Conservation (phyloP, 2,329 filamentous ascomycete species). For the Drechslerella dactyloides region DNA sequence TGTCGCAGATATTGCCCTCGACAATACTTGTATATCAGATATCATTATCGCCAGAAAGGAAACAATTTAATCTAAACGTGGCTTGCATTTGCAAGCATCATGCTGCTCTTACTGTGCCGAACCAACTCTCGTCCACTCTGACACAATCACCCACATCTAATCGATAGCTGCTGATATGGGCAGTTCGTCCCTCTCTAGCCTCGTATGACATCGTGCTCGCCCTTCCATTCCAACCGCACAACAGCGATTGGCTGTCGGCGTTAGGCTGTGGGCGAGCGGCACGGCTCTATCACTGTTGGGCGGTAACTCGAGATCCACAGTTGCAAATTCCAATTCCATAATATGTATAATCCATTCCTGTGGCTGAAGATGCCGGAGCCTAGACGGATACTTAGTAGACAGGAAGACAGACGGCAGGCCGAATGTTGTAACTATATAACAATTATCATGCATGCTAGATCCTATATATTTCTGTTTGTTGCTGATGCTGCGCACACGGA, state of each 20-base stretch:
- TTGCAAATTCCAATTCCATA: too few relatives aligned
- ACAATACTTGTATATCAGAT: too few relatives aligned
- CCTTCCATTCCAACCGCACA: neutral
- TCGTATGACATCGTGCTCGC: slow-evolving; percentile 15
- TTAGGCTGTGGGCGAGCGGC: slow-evolving; percentile 18
- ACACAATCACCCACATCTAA: slow-evolving; percentile 27
- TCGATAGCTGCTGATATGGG: slow-evolving; percentile 35
- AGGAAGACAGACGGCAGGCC: too few relatives aligned
- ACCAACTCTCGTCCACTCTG: too few relatives aligned
- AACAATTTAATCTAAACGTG: slow-evolving; percentile 8
- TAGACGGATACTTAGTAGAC: too few relatives aligned
- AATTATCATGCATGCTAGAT: slow-evolving; percentile 15
- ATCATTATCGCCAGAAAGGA: neutral
- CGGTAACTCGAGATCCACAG: slow-evolving; percentile 21
- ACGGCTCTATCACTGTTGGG: slow-evolving; percentile 35
- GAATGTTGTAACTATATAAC: too few relatives aligned
- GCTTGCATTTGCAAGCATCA: too few relatives aligned
- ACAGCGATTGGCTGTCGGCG: slow-evolving; percentile 2
- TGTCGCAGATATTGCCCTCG: neutral
- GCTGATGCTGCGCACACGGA: neutral
- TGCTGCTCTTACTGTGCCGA: slow-evolving; percentile 12
- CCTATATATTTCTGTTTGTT: too few relatives aligned
- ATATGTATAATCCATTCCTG: neutral
- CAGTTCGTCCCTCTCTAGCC: too few relatives aligned
- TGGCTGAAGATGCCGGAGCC: neutral